phyloP scores from a whole-genome alignment of 768 basidiomycete genomes.

The Boletus pseudopeckii region DNA sequence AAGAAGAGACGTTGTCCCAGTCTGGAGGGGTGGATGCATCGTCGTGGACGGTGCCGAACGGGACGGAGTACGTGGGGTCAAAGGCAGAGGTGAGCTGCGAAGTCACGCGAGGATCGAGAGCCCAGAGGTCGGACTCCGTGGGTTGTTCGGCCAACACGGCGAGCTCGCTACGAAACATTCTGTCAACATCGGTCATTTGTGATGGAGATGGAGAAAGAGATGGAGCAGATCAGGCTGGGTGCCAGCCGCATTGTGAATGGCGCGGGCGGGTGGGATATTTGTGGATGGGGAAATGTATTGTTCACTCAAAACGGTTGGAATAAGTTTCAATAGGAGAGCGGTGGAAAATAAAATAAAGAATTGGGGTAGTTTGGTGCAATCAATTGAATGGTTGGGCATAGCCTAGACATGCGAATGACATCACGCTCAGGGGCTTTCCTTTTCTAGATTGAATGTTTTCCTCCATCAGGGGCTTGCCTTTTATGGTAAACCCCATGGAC shows the following conservation, averaged over 20 bases:
- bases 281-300: slow-evolving; percentile 13
- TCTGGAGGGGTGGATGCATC: background rate
- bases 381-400: background rate
- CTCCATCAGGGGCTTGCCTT: background rate
- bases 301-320: background rate
- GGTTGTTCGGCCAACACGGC: slow-evolving; percentile 9
- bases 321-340: background rate
- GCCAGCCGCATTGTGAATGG: slow-evolving; percentile 17
- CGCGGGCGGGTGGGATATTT: background rate
- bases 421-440: slow-evolving; percentile 11
- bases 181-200: slow-evolving; percentile 24
- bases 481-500: background rate
- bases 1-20: background rate
- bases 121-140: slow-evolving; percentile 6
- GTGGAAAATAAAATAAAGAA: background rate
- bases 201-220: background rate
- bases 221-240: background rate
- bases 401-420: background rate
- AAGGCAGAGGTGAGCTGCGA: background rate
- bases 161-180: slow-evolving; percentile 22
- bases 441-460: background rate
- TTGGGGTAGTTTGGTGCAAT: background rate
- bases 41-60: background rate
- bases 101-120: background rate
- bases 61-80: background rate